Conservation (phyloP, 495 filamentous ascomycete genomes). For the Neurospora sp. region DNA sequence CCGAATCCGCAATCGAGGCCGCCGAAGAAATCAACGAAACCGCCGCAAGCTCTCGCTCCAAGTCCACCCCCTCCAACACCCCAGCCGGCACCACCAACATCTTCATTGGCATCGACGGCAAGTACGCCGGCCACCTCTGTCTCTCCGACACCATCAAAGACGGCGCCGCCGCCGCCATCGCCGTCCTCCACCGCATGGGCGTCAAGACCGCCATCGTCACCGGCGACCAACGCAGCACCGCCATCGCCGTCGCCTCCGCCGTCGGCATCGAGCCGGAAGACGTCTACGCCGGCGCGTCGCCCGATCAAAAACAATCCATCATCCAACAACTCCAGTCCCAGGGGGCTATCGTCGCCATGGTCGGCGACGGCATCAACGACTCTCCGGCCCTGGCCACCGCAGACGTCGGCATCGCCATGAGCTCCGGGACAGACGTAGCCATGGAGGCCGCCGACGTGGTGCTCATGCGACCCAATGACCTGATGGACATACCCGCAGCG, state of each 20-base stretch:
- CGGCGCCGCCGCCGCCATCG: slow-evolving; percentile 69
- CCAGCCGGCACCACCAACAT: slow-evolving; percentile 73
- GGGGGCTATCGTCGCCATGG: slow-evolving; percentile 84
- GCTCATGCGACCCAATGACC: slow-evolving; percentile 82
- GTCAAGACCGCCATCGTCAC: slow-evolving; percentile 87
- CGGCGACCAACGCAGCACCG: slow-evolving; percentile 77
- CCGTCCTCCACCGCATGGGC: slow-evolving; percentile 74
- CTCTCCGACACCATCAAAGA: slow-evolving; percentile 87
- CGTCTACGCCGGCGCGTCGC: slow-evolving; percentile 74
- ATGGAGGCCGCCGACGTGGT: slow-evolving; percentile 97
- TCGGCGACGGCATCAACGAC: slow-evolving; percentile 98
- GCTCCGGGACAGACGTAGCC: slow-evolving; percentile 89
- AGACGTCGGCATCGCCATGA: slow-evolving; percentile 84
- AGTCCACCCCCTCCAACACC: slow-evolving; percentile 17
- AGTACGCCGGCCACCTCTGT: slow-evolving; percentile 69
- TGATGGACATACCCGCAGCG: slow-evolving; percentile 82
- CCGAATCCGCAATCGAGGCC: slow-evolving; percentile 45
- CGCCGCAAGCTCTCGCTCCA: slow-evolving; percentile 21
- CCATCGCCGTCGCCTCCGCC: slow-evolving; percentile 65
- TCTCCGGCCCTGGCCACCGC: slow-evolving; percentile 91
- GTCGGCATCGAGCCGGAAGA: slow-evolving; percentile 69
- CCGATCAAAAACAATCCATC: slow-evolving; percentile 79
- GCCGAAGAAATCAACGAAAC: slow-evolving; percentile 45
- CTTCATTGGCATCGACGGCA: slow-evolving; percentile 75
- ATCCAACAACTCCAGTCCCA: slow-evolving; percentile 60